phyloP scores from a whole-genome alignment of 2,329 filamentous ascomycete species.

The Aureobasidium sp. region DNA sequence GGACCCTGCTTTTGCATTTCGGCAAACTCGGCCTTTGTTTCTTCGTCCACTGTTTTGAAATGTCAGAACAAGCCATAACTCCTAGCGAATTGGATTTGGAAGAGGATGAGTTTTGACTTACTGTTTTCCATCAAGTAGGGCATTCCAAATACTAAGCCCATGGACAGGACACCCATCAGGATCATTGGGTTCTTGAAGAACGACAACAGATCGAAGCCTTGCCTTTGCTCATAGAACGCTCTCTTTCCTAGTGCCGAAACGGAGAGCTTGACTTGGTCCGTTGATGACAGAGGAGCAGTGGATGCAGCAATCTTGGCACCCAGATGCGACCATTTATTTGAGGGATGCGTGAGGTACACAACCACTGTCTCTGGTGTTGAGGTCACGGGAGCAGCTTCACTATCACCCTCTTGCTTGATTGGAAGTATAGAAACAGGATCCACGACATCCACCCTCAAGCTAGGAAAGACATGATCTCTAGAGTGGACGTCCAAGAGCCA shows the following conservation, averaged over 20 bases:
- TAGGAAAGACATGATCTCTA: slow-evolving; percentile 66
- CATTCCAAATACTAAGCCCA: slow-evolving; percentile 83
- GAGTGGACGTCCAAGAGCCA: slow-evolving; percentile 80
- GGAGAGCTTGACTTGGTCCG: slow-evolving; percentile 47
- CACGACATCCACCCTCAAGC: slow-evolving; percentile 71
- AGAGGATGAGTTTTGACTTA: slow-evolving; percentile 43
- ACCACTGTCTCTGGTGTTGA: slow-evolving; percentile 41
- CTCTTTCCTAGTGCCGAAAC: slow-evolving; percentile 57
- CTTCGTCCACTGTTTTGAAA: slow-evolving; percentile 76
- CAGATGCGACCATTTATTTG: slow-evolving; percentile 83
- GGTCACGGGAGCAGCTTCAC: slow-evolving; percentile 18
- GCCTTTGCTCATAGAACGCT: slow-evolving; percentile 69
- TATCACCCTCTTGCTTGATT: background rate
- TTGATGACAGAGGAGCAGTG: slow-evolving; percentile 21
- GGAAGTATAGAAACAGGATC: slow-evolving; percentile 24
- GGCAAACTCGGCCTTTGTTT: slow-evolving; percentile 87
- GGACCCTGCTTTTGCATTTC: slow-evolving; percentile 74
- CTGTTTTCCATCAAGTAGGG: slow-evolving; percentile 94
- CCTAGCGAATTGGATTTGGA: background rate
- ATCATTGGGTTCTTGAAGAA: slow-evolving; percentile 97
- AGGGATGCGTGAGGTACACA: slow-evolving; percentile 79
- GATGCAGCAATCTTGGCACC: slow-evolving; percentile 51
- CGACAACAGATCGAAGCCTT: slow-evolving; percentile 58
- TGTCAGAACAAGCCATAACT: slow-evolving; percentile 15
- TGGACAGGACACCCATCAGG: slow-evolving; percentile 74